These are phyloP conservation scores for Venturia asperata DNA, from an alignment of 2,329 filamentous ascomycete genomes.

Conservation along the genomic window DNA sequence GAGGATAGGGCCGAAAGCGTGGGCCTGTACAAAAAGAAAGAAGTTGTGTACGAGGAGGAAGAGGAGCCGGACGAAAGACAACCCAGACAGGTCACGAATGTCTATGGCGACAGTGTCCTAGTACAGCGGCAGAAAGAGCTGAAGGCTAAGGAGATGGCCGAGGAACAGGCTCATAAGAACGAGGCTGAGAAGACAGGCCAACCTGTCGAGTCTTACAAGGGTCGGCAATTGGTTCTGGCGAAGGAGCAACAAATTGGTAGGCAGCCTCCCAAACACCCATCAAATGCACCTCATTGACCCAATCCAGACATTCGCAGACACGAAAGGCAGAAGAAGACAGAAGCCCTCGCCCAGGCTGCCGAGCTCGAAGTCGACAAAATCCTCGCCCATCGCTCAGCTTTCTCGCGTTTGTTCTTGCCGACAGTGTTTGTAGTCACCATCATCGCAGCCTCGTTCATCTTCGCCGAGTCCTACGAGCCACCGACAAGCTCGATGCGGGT, in stretches of 20 bases:
- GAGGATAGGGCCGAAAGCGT: conserved; percentile 27
- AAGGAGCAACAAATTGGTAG: conserved; percentile 13
- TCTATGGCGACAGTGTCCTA: conserved; percentile 16
- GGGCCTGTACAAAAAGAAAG: conserved; percentile 27
- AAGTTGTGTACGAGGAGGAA: conserved; percentile 24
- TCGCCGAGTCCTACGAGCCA: conserved; percentile 30
- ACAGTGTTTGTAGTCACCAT: conserved; percentile 28
- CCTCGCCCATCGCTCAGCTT: not conserved
- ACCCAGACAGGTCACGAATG: conserved; percentile 24
- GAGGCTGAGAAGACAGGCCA: conserved; percentile 1
- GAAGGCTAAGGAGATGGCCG: conserved; percentile 11
- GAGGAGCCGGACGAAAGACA: conserved; percentile 22
- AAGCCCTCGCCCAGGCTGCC: not conserved
- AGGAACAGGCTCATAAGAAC: conserved; percentile 3
- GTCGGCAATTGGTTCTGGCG: not conserved
- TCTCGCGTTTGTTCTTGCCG: conserved; percentile 33
- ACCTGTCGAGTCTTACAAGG: not conserved
- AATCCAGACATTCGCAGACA: not conserved
- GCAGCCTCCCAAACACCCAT: not conserved
- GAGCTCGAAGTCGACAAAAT: conserved; percentile 5
- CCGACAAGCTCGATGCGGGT: conserved; percentile 29
- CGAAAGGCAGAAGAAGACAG: not conserved
- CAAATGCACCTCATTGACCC: not conserved
- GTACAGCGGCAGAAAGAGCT: conserved; percentile 12
- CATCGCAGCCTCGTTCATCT: conserved; percentile 25